Base-by-base conservation (phyloP, 225 moss, liverwort and hornwort species). In the Thuidium tamariscinum region DNA sequence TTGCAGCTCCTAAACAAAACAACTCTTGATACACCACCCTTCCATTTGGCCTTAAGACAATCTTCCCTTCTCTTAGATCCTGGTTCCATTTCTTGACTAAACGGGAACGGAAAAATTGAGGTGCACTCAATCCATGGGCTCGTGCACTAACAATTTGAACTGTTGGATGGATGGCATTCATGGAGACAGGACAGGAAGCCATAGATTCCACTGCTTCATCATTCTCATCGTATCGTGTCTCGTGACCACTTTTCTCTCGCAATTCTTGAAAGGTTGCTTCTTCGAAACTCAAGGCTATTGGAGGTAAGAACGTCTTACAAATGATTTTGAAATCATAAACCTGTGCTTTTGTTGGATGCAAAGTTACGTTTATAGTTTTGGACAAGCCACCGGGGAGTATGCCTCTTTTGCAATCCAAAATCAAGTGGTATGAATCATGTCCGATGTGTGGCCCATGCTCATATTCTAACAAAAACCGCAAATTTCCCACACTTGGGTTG, bases 401-500 rank as follows among this genome's bases (percentile, higher is more conserved):
- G 26, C 94, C 98, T 52, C 84, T 82, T 74, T 92, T 89, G 29
- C 84, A 89, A 85, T 97, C 97, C 59, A 98, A 92, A 62, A 88
- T 64, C n/a, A 95, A 73, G 77, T 90, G 86, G 70, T 91, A 95
- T 16, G 85, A 59, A 56, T 91, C 89, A 39, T 92, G 79, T 56
- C 82, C 51, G 36, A 88, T 10, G 16, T 7, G 59, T 82, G 74
- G 91, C 68, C 85, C 91, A 83, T 70, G 90, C 32, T 60, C 75
- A n/a, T 91, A 83, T 70, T 89, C 81, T 63, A 98, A 62, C 26
- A 92, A 84, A 51, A 94, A 97, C 29, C 92, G 73, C 87, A 96
- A 87, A 57, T 92, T 85, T 65, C 98, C 98, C 81, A 91, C 92
- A 73, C 96, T 97, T 20, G 95, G 94, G 66, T 97, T 98, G 89